These are phyloP conservation scores for Scheffersomyces stipitis DNA, from an alignment of 805 yeast species.

Conservation along the genomic window DNA sequence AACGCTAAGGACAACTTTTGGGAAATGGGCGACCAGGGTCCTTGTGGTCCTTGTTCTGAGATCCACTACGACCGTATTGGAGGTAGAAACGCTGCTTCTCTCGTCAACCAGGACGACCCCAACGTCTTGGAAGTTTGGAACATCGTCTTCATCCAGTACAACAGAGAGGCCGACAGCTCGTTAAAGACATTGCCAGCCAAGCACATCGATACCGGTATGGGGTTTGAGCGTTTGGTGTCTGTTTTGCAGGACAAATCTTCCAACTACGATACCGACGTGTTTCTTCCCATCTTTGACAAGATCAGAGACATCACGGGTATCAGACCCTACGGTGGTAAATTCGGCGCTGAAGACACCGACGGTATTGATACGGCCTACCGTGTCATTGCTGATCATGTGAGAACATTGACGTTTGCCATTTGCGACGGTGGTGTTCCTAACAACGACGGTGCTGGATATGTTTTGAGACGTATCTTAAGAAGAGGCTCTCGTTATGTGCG, in stretches of 20 bases:
- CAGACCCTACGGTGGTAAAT: slow-evolving; percentile 87
- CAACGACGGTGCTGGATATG: slow-evolving; percentile 99
- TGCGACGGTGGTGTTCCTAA: slow-evolving; percentile 99
- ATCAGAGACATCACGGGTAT: slow-evolving; percentile 93
- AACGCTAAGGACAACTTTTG: slow-evolving; percentile 90
- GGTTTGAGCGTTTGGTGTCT: slow-evolving; percentile 95
- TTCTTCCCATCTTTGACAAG: slow-evolving; percentile 79
- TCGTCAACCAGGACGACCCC: slow-evolving; percentile 97
- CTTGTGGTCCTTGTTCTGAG: slow-evolving; percentile 99
- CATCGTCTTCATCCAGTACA: slow-evolving; percentile 93
- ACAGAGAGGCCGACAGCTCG: slow-evolving; percentile 85
- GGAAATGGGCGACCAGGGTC: slow-evolving; percentile 99
- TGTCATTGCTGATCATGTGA: slow-evolving; percentile 96
- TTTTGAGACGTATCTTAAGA: slow-evolving; percentile 92
- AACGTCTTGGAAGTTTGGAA: slow-evolving; percentile 98
- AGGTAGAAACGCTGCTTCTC: slow-evolving; percentile 88
- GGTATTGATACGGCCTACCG: slow-evolving; percentile 98
- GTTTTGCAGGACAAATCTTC: slow-evolving; percentile 88
- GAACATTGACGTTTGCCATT: slow-evolving; percentile 93
- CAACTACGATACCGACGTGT: slow-evolving; percentile 97
- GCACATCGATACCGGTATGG: slow-evolving; percentile 98
- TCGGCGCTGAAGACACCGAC: slow-evolving; percentile 88
- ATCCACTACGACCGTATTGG: slow-evolving; percentile 98
- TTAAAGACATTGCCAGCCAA: slow-evolving; percentile 86
- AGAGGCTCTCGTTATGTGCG: slow-evolving; percentile 97